Conservation (phyloP, 306 rosid species). For the Inga laurina region DNA sequence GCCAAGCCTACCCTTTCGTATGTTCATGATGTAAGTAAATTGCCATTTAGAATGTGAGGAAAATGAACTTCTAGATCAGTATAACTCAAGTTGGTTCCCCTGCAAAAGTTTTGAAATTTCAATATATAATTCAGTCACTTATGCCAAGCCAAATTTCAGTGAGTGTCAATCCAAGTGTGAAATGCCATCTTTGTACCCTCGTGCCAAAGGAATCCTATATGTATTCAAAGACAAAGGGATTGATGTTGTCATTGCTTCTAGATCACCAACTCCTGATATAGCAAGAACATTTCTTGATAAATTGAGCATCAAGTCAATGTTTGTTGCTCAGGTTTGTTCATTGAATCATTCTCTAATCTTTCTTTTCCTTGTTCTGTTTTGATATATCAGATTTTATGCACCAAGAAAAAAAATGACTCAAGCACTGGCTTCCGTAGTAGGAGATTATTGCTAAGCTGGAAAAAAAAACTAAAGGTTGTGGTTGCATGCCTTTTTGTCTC, state of each 20-base stretch:
- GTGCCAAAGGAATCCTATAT: constrained; percentile 63
- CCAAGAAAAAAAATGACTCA: background rate
- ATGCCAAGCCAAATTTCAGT: constrained; percentile 42
- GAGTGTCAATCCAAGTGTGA: constrained; percentile 87
- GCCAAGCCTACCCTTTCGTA: background rate
- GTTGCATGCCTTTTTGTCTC: background rate
- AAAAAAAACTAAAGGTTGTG: background rate
- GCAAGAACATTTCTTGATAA: constrained; percentile 72
- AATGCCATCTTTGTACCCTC: constrained; percentile 73
- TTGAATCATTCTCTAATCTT: background rate
- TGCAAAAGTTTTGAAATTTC: background rate
- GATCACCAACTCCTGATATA: constrained; percentile 83
- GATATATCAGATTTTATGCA: background rate
- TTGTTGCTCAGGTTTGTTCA: constrained; percentile 33
- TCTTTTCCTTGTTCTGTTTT: background rate
- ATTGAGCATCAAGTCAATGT: constrained; percentile 31
- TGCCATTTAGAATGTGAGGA: background rate
- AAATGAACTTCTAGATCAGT: background rate
- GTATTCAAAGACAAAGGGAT: constrained; percentile 80
- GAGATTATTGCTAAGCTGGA: background rate
- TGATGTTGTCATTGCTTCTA: constrained; percentile 81
- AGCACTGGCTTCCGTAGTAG: background rate
- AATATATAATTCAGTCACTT: background rate
- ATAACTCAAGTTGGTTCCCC: background rate
- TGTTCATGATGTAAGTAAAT: background rate